phyloP scores from a whole-genome alignment of 108 stramenopile species.

The Cyclotella distinguenda region DNA sequence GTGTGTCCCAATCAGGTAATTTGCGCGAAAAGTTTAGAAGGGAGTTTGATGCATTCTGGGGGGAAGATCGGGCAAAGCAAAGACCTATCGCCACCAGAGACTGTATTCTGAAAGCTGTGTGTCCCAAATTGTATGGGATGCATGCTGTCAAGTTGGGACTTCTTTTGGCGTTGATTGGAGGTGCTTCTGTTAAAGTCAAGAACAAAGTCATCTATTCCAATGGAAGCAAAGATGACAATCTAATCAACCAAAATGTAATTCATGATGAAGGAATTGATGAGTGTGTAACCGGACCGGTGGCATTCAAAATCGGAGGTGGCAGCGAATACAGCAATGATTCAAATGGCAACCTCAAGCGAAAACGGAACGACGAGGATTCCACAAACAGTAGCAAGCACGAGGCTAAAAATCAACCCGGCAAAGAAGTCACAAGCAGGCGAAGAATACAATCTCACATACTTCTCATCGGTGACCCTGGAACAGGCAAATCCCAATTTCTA shows the following conservation, averaged over 20 bases:
- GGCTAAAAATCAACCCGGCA: conserved; percentile 11
- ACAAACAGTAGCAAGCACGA: conserved; percentile 13
- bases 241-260: neutral
- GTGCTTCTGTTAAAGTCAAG: conserved; percentile 56
- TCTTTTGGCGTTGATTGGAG: conserved; percentile 92
- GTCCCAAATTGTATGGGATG: conserved; percentile 96
- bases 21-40: conserved; percentile 67
- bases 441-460: conserved; percentile 87
- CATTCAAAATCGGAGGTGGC: conserved; percentile 53
- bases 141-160: conserved; percentile 92
- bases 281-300: conserved; percentile 39
- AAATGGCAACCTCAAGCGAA: conserved; percentile 2
- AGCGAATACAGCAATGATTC: conserved; percentile 33
- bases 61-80: conserved; percentile 27
- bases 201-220: neutral
- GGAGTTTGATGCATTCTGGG: conserved; percentile 90
- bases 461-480: conserved; percentile 89
- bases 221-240: conserved; percentile 26
- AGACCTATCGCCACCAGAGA: conserved; percentile 88
- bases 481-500: conserved; percentile 90
- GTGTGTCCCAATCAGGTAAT: conserved; percentile 25
- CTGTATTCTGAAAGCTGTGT: conserved; percentile 88
- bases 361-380: conserved; percentile 1
- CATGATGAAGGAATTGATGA: conserved; percentile 1
- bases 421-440: conserved; percentile 57